These are phyloP conservation scores for Trichoderma gamsii DNA, from an alignment of 495 filamentous ascomycete genomes.

Conservation along the genomic window DNA sequence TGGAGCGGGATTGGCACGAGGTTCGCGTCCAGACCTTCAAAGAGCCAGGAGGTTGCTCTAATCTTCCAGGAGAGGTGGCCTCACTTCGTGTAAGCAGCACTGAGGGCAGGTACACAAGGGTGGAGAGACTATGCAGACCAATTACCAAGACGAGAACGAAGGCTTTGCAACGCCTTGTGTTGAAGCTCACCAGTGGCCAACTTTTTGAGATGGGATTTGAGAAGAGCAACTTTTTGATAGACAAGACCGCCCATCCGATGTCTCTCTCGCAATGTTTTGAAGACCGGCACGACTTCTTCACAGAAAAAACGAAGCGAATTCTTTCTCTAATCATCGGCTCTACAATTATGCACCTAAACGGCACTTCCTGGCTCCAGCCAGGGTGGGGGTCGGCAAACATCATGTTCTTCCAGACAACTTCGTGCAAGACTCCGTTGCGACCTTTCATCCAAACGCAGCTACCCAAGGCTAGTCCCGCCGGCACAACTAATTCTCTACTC, in stretches of 20 bases:
- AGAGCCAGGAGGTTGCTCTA: neutral
- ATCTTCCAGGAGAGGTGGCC: neutral
- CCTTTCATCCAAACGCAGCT: neutral
- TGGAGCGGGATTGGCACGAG: neutral
- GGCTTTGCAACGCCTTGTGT: neutral
- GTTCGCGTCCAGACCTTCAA: neutral
- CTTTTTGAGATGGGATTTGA: neutral
- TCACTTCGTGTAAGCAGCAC: neutral
- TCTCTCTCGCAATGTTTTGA: neutral
- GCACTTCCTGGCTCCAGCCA: neutral
- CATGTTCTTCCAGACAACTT: neutral
- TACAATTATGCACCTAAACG: neutral
- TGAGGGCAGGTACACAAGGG: neutral
- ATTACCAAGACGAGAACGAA: neutral
- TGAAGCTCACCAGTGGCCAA: neutral
- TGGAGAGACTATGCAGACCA: neutral
- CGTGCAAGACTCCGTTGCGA: neutral
- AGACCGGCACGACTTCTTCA: neutral
- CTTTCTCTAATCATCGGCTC: neutral
- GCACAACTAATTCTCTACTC: neutral
- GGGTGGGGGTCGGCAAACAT: neutral
- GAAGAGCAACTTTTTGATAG: neutral
- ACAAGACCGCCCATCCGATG: neutral
- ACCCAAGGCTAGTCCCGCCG: neutral
- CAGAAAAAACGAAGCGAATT: neutral